phyloP scores from a whole-genome alignment of 441 rosid species.

The Pelargonium australe region DNA sequence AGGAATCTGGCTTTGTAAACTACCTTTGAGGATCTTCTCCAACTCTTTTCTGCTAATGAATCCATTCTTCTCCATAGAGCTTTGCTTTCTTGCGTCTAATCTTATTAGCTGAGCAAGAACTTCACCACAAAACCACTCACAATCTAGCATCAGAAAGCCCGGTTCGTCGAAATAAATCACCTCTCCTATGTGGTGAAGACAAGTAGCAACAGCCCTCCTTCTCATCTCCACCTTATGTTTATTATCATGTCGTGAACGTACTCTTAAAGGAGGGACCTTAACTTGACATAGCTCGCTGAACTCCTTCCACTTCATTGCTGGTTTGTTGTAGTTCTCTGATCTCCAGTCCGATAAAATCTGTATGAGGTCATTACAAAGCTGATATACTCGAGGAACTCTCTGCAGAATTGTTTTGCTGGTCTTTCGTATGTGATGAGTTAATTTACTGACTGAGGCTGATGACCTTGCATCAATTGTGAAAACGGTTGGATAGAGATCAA shows the following conservation, averaged over 20 bases:
- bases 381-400: slow-evolving; percentile 79
- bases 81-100: slow-evolving; percentile 59
- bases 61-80: slow-evolving; percentile 48
- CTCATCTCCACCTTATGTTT: slow-evolving; percentile 60
- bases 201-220: slow-evolving; percentile 65
- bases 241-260: slow-evolving; percentile 64
- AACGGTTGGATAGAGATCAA: slow-evolving; percentile 69
- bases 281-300: slow-evolving; percentile 76
- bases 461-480: slow-evolving; percentile 92
- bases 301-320: slow-evolving; percentile 87
- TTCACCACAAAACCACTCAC: slow-evolving; percentile 84
- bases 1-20: slow-evolving; percentile 74
- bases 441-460: slow-evolving; percentile 67
- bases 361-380: slow-evolving; percentile 74
- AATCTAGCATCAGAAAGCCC: slow-evolving; percentile 68
- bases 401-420: slow-evolving; percentile 69
- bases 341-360: slow-evolving; percentile 84
- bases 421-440: slow-evolving; percentile 62
- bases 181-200: slow-evolving; percentile 85
- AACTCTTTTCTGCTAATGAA: slow-evolving; percentile 61
- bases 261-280: slow-evolving; percentile 67
- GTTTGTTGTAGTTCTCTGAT: slow-evolving; percentile 61
- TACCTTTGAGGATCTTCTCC: slow-evolving; percentile 70
- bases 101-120: slow-evolving; percentile 71
- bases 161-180: slow-evolving; percentile 69